These are phyloP conservation scores for Chionographis japonica DNA, from an alignment of 106 monocot genomes.

Conservation along the genomic window DNA sequence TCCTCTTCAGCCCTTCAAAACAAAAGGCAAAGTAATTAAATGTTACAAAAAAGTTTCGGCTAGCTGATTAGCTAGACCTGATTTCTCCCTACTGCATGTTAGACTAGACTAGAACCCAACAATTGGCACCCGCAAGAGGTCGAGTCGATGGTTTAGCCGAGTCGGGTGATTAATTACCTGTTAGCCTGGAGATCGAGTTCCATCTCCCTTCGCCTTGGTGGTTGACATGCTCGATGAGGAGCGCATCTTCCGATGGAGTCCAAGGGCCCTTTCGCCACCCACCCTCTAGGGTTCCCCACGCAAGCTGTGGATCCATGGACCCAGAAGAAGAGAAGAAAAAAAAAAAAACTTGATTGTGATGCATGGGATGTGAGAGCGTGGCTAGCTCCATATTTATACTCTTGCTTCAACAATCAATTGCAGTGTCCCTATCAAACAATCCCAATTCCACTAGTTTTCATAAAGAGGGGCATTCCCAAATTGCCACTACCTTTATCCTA, in stretches of 20 bases:
- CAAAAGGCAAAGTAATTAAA: not conserved
- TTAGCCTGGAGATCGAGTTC: slow-evolving; percentile 61
- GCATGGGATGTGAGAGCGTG: not conserved
- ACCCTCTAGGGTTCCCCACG: slow-evolving; percentile 24
- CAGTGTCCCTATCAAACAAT: slow-evolving; percentile 27
- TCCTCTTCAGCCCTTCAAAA: slow-evolving; percentile 37
- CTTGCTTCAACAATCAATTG: not conserved
- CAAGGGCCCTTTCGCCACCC: slow-evolving; percentile 78
- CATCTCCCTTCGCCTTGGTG: slow-evolving; percentile 78
- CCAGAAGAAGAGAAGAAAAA: too few species aligned
- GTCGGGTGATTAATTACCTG: slow-evolving; percentile 37
- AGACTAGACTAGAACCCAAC: too few species aligned
- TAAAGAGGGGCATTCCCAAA: not conserved
- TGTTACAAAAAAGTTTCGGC: not conserved
- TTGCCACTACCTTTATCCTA: not conserved
- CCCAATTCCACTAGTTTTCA: slow-evolving; percentile 17
- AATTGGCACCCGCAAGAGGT: too few species aligned
- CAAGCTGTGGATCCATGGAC: slow-evolving; percentile 27
- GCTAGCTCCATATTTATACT: slow-evolving; percentile 12
- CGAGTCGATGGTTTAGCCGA: too few species aligned
- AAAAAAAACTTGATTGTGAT: not conserved
- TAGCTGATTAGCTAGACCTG: not conserved
- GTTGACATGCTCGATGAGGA: slow-evolving; percentile 67
- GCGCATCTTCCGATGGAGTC: slow-evolving; percentile 68
- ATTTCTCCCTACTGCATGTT: too few species aligned